Percentiles rank a stretch among this genome's conserved stretches.
phyloP scores from a whole-genome alignment of 1,139 yeast genomes.

The Blastobotrys apis region DNA sequence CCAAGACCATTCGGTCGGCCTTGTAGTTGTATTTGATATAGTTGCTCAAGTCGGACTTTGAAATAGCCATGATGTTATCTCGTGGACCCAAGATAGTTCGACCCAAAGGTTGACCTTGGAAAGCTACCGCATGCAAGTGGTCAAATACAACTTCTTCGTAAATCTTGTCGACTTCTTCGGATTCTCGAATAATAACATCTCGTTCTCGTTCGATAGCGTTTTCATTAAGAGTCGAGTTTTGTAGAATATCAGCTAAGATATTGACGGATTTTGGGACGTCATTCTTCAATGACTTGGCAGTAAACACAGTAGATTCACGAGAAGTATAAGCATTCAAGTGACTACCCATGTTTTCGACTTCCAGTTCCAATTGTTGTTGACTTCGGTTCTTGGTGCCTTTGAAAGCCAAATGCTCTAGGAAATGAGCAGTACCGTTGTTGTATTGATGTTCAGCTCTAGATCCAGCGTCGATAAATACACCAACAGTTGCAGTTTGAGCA shows the following conservation, averaged over 20 bases:
- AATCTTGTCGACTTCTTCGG: conserved; percentile 97
- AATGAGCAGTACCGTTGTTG: conserved; percentile 94
- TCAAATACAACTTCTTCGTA: conserved; percentile 97
- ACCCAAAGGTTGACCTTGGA: conserved; percentile 87
- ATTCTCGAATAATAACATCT: conserved; percentile 91
- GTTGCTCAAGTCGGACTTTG: conserved; percentile 67
- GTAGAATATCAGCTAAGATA: conserved; percentile 82
- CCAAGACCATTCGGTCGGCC: conserved; percentile 96
- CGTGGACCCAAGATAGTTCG: conserved; percentile 97
- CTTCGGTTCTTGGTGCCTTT: conserved; percentile 84
- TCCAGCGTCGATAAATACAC: conserved; percentile 97
- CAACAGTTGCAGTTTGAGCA: conserved; percentile 92
- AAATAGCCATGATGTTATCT: conserved; percentile 76
- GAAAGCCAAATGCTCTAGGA: conserved; percentile 91
- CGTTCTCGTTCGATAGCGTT: conserved; percentile 91
- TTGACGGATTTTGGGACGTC: conserved; percentile 87
- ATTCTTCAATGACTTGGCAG: conserved; percentile 77
- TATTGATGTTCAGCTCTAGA: conserved; percentile 87
- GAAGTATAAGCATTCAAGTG: conserved; percentile 97
- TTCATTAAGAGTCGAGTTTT: conserved; percentile 76
- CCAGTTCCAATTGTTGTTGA: conserved; percentile 83
- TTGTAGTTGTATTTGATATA: conserved; percentile 85
- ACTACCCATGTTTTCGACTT: conserved; percentile 93
- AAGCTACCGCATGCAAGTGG: conserved; percentile 90
- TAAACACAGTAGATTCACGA: conserved; percentile 94